Base-by-base conservation (phyloP, 495 filamentous ascomycete species). In the Gamarada debralockiae region DNA sequence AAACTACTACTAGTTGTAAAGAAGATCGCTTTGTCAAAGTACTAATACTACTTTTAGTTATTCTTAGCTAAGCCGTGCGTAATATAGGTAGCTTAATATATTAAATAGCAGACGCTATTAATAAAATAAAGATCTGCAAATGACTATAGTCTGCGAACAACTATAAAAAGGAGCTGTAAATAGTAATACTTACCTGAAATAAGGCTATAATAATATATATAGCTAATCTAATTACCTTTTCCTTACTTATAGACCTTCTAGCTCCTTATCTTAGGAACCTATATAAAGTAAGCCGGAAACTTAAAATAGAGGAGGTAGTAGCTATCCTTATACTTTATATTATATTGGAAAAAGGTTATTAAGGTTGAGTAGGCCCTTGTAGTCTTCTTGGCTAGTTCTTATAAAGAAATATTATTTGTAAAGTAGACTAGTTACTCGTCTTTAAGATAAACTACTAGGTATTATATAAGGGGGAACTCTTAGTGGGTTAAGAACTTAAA, bases 281-380 rank as follows among this genome's bases (percentile, higher is more conserved):
- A n/a, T n/a, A n/a, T n/a, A n/a, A n/a, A n/a, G n/a, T n/a, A n/a
- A n/a, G n/a, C n/a, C n/a, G n/a, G n/a, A n/a, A n/a, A n/a, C n/a
- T n/a, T n/a, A n/a, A n/a, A n/a, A n/a, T n/a, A n/a, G n/a, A n/a
- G n/a, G n/a, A n/a, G n/a, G n/a, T n/a, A n/a, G n/a, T n/a, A n/a
- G n/a, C n/a, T n/a, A 42, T 59, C 52, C 17, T 20, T 14, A 38
- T 56, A 23, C 18, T 27, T 21, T n/a, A 3, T 29, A 50, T 59
- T 59, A 41, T 56, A 56, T n/a, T 25, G 18, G 47, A 59, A 60
- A 22, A 45, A 60, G 17, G 47, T 54, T 38, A 56, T 60, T 6
- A 60, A 29, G 20, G 14, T 60, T 23, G 42, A 47, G 29, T 29
- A 23, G 18, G 39, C 25, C 9, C 8, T 48, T 38, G 8, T 25